Evolutionary conservation across 2,329 filamentous ascomycete species (phyloP).

Genomic region (Calonectria pauciramosa): DNA sequence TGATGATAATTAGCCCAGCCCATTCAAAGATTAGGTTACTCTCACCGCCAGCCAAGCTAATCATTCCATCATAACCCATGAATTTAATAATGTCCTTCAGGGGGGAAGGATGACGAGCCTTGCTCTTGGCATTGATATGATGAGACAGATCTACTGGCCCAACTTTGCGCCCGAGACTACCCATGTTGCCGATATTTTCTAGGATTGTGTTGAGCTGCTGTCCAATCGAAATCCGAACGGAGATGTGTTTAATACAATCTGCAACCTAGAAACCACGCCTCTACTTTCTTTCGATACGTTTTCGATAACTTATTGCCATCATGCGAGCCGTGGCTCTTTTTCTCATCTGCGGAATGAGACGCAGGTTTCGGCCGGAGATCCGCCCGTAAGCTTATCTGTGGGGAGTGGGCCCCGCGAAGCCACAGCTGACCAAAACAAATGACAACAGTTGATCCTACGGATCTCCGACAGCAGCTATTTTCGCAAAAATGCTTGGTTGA

Average conservation of each 20-base stretch:
- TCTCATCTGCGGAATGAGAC: neutral
- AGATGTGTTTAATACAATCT: too few species aligned
- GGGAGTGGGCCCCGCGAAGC: neutral
- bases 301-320: neutral
- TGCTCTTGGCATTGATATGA: conserved; percentile 48
- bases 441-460: neutral
- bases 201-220: neutral
- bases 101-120: conserved; percentile 47
- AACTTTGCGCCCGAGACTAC: conserved; percentile 4
- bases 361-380: neutral
- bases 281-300: neutral
- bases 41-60: conserved; percentile 48
- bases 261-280: neutral
- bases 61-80: conserved; percentile 52
- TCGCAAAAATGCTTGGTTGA: rapidly evolving
- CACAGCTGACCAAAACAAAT: neutral
- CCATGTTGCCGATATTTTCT: conserved; percentile 8
- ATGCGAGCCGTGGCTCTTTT: neutral
- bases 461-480: neutral
- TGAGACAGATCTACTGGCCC: conserved; percentile 45
- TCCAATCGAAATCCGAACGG: neutral
- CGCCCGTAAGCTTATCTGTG: neutral
- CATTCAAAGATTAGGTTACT: neutral
- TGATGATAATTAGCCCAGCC: conserved; percentile 10
- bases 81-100: conserved; percentile 52